Evolutionary conservation across 1,284 basidiomycete species (phyloP), one percentile per base, ranked within the genome.

Genomic region (Cystobasidiaceae sp.): DNA sequence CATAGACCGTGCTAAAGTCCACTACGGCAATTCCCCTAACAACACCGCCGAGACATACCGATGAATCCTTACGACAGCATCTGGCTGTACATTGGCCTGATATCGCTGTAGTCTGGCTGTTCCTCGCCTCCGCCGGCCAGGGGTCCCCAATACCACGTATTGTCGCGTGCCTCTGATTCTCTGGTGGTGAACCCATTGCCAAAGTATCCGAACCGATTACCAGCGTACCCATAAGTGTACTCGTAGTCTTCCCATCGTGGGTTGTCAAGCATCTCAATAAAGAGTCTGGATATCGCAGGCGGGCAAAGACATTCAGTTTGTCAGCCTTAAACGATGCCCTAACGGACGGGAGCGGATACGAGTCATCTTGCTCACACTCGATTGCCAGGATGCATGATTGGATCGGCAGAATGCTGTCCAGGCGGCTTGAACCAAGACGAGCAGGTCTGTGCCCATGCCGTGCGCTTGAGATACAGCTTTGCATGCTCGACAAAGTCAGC

Each of bases 381-480:
- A 28, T 60, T 60, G 13, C 57, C 57, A 41, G 57, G 57, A 33
- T 49, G 48, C 57, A 60, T 60, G 17, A 60, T 48, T 21, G 57
- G 57, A 48, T 48, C 57, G 39, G 48, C 57, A 28, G 44, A 19
- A 33, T 60, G 30, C 32, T 44, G 54, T 32, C 54, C 48, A 28
- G 45, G 44, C 34, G 57, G 69, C 64, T 74, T 74, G 69, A 72
- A 74, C 73, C 73, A 74, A 9, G 58, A 66, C 25, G 66, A 66
- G 67, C 73, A 74, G 25, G 55, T 67, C 28, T 62, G 59, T 43
- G 72, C 67, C 73, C 73, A 74, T 15, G 69, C 66, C 17, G 71
- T 74, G 13, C 69, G 58, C 37, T 70, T 69, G 45, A 74, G 55
- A 48, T 71, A 70, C 11, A 69, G 60, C 57, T 73, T 69, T 58